Base-by-base conservation (phyloP, 1,139 yeast species). In the Geotrichum reessii region DNA sequence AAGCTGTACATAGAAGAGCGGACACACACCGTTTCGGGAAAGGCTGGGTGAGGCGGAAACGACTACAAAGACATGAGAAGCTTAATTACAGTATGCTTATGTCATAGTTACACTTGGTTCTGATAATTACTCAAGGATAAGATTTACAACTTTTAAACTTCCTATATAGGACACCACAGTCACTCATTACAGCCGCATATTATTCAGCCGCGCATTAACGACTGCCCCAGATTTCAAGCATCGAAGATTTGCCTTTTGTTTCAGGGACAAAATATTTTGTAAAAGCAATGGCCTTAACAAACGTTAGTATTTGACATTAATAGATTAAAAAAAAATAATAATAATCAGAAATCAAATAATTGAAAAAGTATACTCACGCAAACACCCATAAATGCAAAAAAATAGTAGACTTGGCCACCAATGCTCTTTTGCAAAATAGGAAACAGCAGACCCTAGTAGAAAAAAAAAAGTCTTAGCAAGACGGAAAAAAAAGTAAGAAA, bases 381-480 rank as follows among this genome's bases (percentile, higher is more conserved):
- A n/a, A 53, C 19, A 14, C 59, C 59, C 33, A 57, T 57, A 5
- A 22, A n/a, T n/a, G 95, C 83, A 71, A 93, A 92, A 12, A 89
- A 70, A 60, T 84, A 77, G 73, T 88, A 93, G 14, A 87, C 92
- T 50, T 82, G 82, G 0, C 96, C 91, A 8, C 96, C 96, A 50
- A 91, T 71, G 11, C 73, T 65, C 25, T 75, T 74, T 69, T 85
- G 84, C 52, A 88, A 71, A 3, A 86, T 74, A 1, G 99, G 99
- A 76, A 93, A 93, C 47, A 83, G 69, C 64, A 80, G 86, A 0
- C 96, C 97, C 58, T 55, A 24, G 22, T 46, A 7, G 12, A 22
- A 21, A 21, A 46, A 46, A 46, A 46, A 5, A 28, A 3, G 19
- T 14, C 12, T 31, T 47, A 51, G 54, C 48, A 12, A 40, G 27